phyloP scores from a whole-genome alignment of 768 basidiomycete genomes.

The Collybia sordida region DNA sequence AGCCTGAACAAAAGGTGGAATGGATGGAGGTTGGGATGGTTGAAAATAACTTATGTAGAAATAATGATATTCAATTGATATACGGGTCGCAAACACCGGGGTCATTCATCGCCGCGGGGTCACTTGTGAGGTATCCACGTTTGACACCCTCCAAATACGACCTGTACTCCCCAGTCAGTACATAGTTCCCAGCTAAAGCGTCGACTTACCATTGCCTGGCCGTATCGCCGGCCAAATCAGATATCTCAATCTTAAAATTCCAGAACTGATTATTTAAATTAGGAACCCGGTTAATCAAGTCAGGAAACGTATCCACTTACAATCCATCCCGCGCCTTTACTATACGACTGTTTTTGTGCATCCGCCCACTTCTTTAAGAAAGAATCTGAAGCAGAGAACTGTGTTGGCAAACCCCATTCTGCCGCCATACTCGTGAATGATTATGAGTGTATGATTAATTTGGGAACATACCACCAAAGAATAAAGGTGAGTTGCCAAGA shows the following conservation, averaged over 20 bases:
- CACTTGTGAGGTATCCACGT: conserved; percentile 59
- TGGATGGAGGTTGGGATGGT: too few relatives aligned
- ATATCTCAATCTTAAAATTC: conserved; percentile 75
- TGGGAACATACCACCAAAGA: conserved; percentile 34
- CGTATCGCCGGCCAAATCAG: conserved; percentile 45
- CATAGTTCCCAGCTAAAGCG: neutral
- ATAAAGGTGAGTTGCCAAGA: conserved; percentile 37
- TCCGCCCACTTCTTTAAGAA: conserved; percentile 73
- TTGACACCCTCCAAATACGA: conserved; percentile 65
- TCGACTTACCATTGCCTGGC: conserved; percentile 62
- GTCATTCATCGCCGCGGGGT: conserved; percentile 57
- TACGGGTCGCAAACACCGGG: conserved; percentile 66
- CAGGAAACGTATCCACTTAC: conserved; percentile 34
- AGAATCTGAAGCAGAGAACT: conserved; percentile 59
- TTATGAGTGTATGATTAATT: neutral
- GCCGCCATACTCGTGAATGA: neutral
- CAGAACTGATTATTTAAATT: conserved; percentile 38
- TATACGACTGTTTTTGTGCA: conserved; percentile 68
- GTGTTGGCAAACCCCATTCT: conserved; percentile 58
- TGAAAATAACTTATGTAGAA: too few relatives aligned
- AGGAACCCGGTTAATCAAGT: neutral
- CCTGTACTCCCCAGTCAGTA: conserved; percentile 36
- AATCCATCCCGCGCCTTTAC: conserved; percentile 63
- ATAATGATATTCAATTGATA: conserved; percentile 14
- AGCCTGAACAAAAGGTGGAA: too few relatives aligned